These are phyloP conservation scores for Kuraishia cidri DNA, from an alignment of 805 yeast genomes.

Conservation along the genomic window DNA sequence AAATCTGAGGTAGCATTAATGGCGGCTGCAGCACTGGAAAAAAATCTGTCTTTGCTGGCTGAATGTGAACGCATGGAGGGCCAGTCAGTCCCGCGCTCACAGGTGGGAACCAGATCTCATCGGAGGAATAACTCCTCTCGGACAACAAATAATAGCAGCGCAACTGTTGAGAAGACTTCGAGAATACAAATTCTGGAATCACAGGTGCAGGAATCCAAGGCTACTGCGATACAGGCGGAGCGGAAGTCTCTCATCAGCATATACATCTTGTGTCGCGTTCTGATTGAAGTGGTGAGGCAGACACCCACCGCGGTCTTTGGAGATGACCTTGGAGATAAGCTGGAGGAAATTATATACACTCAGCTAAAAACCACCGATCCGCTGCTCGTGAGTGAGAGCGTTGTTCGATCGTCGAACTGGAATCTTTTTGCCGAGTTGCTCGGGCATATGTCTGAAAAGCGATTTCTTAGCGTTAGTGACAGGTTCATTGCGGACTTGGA, in stretches of 20 bases:
- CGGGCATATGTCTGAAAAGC: slow-evolving; percentile 82
- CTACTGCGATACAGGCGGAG: slow-evolving; percentile 76
- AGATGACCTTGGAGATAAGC: slow-evolving; percentile 68
- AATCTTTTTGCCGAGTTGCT: slow-evolving; percentile 78
- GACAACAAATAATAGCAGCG: slow-evolving; percentile 25
- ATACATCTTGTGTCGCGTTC: slow-evolving; percentile 81
- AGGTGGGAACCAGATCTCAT: slow-evolving; percentile 17
- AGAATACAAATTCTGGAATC: slow-evolving; percentile 4
- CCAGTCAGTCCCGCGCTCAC: slow-evolving; percentile 4
- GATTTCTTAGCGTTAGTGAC: slow-evolving; percentile 85
- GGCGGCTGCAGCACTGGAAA: slow-evolving; percentile 46
- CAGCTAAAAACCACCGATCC: slow-evolving; percentile 89
- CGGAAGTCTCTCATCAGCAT: slow-evolving; percentile 81
- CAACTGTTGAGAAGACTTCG: slow-evolving; percentile 8
- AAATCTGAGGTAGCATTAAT: slow-evolving; percentile 78
- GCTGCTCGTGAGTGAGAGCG: slow-evolving; percentile 47
- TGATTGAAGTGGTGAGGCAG: slow-evolving; percentile 87
- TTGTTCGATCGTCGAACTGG: slow-evolving; percentile 90
- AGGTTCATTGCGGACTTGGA: slow-evolving; percentile 90
- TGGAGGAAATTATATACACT: slow-evolving; percentile 90
- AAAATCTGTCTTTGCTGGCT: slow-evolving; percentile 17
- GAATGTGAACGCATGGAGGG: slow-evolving; percentile 5
- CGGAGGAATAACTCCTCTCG: slow-evolving; percentile 36
- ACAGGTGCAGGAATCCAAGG: slow-evolving; percentile 33
- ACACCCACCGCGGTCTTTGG: slow-evolving; percentile 68